These are phyloP conservation scores for Fusarium musae DNA, from an alignment of 2,329 filamentous ascomycete species.

Conservation along the genomic window DNA sequence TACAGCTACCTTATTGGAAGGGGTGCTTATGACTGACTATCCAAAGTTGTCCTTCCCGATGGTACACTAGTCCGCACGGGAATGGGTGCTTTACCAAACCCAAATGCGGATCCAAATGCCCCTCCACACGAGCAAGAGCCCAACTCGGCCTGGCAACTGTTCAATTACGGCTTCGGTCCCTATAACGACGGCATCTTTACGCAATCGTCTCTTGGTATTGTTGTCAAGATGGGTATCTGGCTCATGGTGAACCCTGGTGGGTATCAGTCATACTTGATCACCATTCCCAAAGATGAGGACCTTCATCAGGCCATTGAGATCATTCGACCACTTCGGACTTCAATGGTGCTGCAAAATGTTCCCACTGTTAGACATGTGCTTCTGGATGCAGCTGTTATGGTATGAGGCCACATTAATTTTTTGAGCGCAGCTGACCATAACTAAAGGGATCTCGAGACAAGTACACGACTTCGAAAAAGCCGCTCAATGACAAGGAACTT, in stretches of 20 bases:
- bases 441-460: slow-evolving; percentile 2
- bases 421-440: background rate
- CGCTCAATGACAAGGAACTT: slow-evolving; percentile 17
- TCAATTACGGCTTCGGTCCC: slow-evolving; percentile 32
- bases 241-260: slow-evolving; percentile 33
- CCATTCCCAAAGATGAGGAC: slow-evolving; percentile 34
- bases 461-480: slow-evolving; percentile 17
- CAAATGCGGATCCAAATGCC: slow-evolving; percentile 18
- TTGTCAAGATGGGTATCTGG: slow-evolving; percentile 35
- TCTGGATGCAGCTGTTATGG: slow-evolving; percentile 35
- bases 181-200: slow-evolving; percentile 34
- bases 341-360: slow-evolving; percentile 38
- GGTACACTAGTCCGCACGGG: slow-evolving; percentile 28
- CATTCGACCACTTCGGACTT: slow-evolving; percentile 31
- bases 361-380: slow-evolving; percentile 34
- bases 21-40: background rate
- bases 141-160: slow-evolving; percentile 30
- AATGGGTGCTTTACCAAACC: slow-evolving; percentile 35
- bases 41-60: slow-evolving; percentile 14
- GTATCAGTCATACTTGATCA: slow-evolving; percentile 36
- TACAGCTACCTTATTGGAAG: background rate
- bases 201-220: slow-evolving; percentile 30
- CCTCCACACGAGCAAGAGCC: slow-evolving; percentile 30
- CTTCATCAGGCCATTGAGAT: slow-evolving; percentile 36
- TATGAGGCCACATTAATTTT: background rate